Percentiles rank a stretch among this genome's conserved stretches.
Evolutionary conservation across 2,329 filamentous ascomycete species (phyloP).

Genomic region (Byssochlamys sp.): DNA sequence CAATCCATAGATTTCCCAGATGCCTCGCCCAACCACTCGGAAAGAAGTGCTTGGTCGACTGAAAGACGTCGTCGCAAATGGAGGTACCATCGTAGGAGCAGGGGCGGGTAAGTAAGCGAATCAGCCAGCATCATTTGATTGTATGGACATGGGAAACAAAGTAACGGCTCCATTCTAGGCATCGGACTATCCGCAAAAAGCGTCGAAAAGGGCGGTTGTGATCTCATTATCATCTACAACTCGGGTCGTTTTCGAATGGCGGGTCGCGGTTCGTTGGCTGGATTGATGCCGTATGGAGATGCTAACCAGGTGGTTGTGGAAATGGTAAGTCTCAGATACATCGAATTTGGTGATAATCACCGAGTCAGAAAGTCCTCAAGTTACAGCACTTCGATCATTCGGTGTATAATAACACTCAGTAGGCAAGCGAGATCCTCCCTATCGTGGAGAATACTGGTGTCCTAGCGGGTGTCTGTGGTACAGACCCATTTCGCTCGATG

Average conservation of each 20-base stretch:
- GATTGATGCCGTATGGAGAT: constrained; percentile 62
- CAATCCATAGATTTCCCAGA: constrained; percentile 16
- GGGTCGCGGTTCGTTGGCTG: constrained; percentile 58
- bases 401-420: background rate
- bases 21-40: constrained; percentile 51
- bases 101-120: constrained; percentile 46
- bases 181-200: constrained; percentile 63
- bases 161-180: constrained; percentile 30
- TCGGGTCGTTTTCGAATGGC: constrained; percentile 65
- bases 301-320: constrained; percentile 61
- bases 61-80: constrained; percentile 44
- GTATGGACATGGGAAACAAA: background rate
- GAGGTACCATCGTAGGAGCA: constrained; percentile 56
- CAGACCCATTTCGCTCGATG: constrained; percentile 59
- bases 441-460: constrained; percentile 56
- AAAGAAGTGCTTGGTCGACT: constrained; percentile 48
- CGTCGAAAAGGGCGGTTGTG: constrained; percentile 57
- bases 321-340: constrained; percentile 41
- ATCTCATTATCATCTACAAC: constrained; percentile 65
- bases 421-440: constrained; percentile 57
- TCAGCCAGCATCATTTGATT: background rate
- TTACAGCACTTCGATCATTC: background rate
- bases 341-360: background rate
- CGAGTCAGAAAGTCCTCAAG: too few species aligned
- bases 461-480: constrained; percentile 61